These are phyloP conservation scores for Populus davidiana DNA, from an alignment of 345 rosid genomes.

Conservation along the genomic window DNA sequence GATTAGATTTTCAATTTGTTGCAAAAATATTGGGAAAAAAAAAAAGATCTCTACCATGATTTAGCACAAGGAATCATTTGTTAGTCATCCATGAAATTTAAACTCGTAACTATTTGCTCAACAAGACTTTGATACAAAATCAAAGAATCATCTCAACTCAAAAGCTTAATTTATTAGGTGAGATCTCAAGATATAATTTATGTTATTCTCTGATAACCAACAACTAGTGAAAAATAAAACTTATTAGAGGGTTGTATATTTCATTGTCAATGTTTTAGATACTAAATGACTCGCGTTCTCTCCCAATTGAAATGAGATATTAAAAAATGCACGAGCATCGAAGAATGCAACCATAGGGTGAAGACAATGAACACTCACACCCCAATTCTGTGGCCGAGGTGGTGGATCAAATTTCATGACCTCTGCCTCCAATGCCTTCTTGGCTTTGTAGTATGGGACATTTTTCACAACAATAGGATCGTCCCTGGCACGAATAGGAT, in stretches of 20 bases:
- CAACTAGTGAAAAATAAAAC: background rate
- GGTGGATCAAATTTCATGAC: conserved; percentile 73
- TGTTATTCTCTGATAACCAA: no score
- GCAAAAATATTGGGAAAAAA: no score
- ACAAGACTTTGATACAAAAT: no score
- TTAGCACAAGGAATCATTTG: no score
- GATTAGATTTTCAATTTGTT: no score
- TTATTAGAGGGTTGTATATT: background rate
- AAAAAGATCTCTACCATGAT: no score
- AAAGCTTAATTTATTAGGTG: no score
- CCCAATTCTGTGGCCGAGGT: conserved; percentile 87
- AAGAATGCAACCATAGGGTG: conserved; percentile 1
- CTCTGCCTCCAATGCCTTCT: conserved; percentile 73
- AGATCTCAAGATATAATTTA: no score
- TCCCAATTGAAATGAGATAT: background rate
- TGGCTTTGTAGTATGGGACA: conserved; percentile 79
- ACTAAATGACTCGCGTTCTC: background rate
- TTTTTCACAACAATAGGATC: conserved; percentile 79
- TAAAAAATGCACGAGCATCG: background rate
- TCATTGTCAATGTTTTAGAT: background rate
- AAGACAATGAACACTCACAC: conserved; percentile 51
- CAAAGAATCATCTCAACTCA: no score
- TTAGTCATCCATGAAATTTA: no score
- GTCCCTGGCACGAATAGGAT: conserved; percentile 79
- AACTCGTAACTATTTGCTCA: no score